A percentile compares a stretch with the other conserved stretches of the same genome.
Evolutionary conservation across 2,329 filamentous ascomycete genomes (phyloP).

Genomic region (Bipolaris gigantea): DNA sequence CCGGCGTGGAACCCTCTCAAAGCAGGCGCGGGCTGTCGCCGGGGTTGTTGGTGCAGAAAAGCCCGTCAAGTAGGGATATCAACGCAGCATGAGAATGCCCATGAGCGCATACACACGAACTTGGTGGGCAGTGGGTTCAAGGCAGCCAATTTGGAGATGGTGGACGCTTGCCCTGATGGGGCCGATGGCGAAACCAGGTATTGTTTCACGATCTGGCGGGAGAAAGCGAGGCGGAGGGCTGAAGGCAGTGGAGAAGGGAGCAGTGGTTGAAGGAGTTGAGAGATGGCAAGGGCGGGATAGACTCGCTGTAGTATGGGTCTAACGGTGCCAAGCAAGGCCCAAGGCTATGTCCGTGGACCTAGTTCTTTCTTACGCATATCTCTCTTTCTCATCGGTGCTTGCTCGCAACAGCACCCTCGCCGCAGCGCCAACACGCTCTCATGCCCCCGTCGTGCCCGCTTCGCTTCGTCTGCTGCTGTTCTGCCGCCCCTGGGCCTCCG

Average conservation of each 20-base stretch:
- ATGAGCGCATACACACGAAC: constrained; percentile 41
- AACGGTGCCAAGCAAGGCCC: constrained; percentile 24
- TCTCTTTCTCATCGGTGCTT: constrained; percentile 24
- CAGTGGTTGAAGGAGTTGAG: constrained; percentile 31
- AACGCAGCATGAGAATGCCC: constrained; percentile 41
- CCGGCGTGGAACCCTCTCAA: constrained; percentile 25
- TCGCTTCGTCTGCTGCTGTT: constrained; percentile 1
- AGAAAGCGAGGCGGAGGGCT: constrained; percentile 19
- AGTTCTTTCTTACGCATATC: constrained; percentile 31
- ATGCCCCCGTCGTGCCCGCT: constrained; percentile 11
- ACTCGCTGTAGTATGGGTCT: constrained; percentile 22
- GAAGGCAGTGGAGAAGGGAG: constrained; percentile 23
- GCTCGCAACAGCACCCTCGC: constrained; percentile 11
- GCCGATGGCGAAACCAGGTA: constrained; percentile 21
- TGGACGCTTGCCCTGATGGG: constrained; percentile 17
- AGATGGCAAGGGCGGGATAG: constrained; percentile 23
- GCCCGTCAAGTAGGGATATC: constrained; percentile 39
- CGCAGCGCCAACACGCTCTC: constrained; percentile 12
- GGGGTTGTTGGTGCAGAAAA: constrained; percentile 30
- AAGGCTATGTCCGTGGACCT: constrained; percentile 27
- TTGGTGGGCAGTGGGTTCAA: constrained; percentile 21
- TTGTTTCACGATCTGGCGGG: constrained; percentile 11
- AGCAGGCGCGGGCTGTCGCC: constrained; percentile 30
- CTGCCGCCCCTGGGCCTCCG: constrained; percentile 1
- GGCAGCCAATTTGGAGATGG: constrained; percentile 14